A percentile compares a stretch with the other conserved stretches of the same genome.
Evolutionary conservation across 371 early-diverging fungal species (phyloP).

Genomic region (Mucor circinelloides): DNA sequence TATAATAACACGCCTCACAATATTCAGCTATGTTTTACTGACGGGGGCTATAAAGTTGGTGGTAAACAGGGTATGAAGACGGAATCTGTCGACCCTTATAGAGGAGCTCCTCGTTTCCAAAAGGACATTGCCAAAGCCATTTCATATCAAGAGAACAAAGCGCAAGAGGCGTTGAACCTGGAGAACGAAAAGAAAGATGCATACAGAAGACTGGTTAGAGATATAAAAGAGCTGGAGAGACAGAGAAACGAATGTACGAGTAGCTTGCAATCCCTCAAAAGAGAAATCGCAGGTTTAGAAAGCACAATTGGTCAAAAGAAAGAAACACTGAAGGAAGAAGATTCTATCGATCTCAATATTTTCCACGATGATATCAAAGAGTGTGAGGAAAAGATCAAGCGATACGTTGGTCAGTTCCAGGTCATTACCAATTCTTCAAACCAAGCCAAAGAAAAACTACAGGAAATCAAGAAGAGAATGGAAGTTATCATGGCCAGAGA

Average conservation of each 20-base stretch:
- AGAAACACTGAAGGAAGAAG: constrained; percentile 62
- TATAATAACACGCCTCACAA: constrained; percentile 63
- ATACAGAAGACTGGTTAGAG: neutral
- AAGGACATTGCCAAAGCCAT: constrained; percentile 37
- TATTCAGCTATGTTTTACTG: constrained; percentile 69
- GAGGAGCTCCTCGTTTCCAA: constrained; percentile 49
- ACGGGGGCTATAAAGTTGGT: constrained; percentile 71
- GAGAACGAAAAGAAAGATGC: too few species aligned
- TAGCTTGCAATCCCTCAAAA: neutral
- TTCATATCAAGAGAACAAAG: neutral
- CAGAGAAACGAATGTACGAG: neutral
- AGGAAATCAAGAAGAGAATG: constrained; percentile 9
- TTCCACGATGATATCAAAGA: constrained; percentile 49
- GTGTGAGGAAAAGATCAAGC: constrained; percentile 12
- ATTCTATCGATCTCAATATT: constrained; percentile 65
- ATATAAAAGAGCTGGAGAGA: neutral
- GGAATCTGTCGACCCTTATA: constrained; percentile 30
- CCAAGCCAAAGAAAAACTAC: neutral
- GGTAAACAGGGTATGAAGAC: constrained; percentile 49
- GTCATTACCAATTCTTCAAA: constrained; percentile 7
- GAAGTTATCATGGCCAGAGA: constrained; percentile 15
- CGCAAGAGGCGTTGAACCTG: neutral
- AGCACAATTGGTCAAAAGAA: constrained; percentile 21
- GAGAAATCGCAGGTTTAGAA: constrained; percentile 9
- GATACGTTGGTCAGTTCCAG: constrained; percentile 15